A percentile compares a stretch with the other conserved stretches of the same genome.
Conservation (phyloP, 768 basidiomycete species). For the Suillus hirtellus region DNA sequence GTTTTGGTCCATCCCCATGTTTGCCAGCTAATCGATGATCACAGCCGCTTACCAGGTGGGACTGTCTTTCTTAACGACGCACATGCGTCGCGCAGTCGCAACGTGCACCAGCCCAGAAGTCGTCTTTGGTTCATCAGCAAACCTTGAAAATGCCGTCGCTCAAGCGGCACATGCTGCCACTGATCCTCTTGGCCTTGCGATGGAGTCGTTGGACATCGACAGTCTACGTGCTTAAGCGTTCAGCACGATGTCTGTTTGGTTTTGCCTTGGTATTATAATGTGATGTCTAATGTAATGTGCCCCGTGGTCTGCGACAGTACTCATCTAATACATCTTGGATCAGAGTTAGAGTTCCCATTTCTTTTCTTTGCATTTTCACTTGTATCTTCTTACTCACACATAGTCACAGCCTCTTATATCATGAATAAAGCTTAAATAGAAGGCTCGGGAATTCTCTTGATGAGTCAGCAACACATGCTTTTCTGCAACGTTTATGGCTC, state of each 20-base stretch:
- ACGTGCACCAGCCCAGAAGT: slow-evolving; percentile 93
- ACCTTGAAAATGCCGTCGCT: slow-evolving; percentile 33
- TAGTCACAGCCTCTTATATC: too few relatives aligned
- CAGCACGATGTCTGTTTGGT: slow-evolving; percentile 10
- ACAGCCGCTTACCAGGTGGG: slow-evolving; percentile 95
- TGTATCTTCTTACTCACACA: too few relatives aligned
- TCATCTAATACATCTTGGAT: slow-evolving; percentile 3
- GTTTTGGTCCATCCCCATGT: slow-evolving; percentile 23
- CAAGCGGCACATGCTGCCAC: slow-evolving; percentile 40
- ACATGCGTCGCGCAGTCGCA: slow-evolving; percentile 94
- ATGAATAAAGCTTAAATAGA: too few relatives aligned
- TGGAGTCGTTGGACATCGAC: slow-evolving; percentile 47
- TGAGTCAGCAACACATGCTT: slow-evolving; percentile 13
- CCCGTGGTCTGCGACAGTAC: neutral
- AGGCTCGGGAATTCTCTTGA: neutral
- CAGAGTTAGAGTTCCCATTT: slow-evolving; percentile 1
- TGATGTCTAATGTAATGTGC: slow-evolving; percentile 7
- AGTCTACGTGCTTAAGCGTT: slow-evolving; percentile 25
- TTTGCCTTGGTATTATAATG: slow-evolving; percentile 6
- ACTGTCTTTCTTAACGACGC: slow-evolving; percentile 87
- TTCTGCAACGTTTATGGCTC: slow-evolving; percentile 8
- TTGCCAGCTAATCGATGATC: slow-evolving; percentile 10
- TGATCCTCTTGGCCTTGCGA: slow-evolving; percentile 63
- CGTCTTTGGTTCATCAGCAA: slow-evolving; percentile 64
- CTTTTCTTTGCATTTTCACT: too few relatives aligned